Base-by-base conservation (phyloP, 1,284 basidiomycete species). In the Agroathelia rolfsii region DNA sequence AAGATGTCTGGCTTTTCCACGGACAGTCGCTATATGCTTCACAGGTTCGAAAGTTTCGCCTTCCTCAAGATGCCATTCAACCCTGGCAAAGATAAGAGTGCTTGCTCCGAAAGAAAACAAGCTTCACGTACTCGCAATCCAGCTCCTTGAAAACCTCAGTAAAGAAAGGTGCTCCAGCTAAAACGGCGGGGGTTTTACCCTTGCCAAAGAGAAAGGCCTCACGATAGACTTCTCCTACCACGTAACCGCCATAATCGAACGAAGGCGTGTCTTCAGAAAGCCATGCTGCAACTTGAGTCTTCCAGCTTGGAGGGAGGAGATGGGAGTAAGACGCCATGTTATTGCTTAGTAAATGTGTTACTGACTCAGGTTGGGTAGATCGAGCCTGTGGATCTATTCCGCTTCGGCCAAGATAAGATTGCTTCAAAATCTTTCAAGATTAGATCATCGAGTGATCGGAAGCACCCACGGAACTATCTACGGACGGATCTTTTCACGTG, bases 221-320 rank as follows among this genome's bases (percentile, higher is more conserved):
- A 34, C 89, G 79, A 29, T 72, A 62, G 5, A 72, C 80, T 48
- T 97, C 93, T 12, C 95, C 95, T 9, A 98, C 95, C 21, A 98
- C 92, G 52, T 86, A 97, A 2, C 95, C 95, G 22, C 86, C 94
- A 53, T 90, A 97, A 59, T 99, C 94, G 49, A 97, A 96, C 1
- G 87, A 92, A 2, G 94, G 95, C 0, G 84, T 88, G 54, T 98
- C 94, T 58, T 98, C 94, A 10, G 76, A 73, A 12, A 95, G 74
- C 95, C 94, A 98, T 11, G 58, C 61, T 2, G 72, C 61, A 33
- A 98, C 72, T 45, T 86, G 78, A 1, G 69, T 49, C 53, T 83
- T 92, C 93, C 93, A 95, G 47, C 78, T 87, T 0, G 88, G 86
- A 26, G 93, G 90, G 8, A 96, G 69, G 10, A 95, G 66, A 54